Evolutionary conservation across 257 asterid species (phyloP).

Genomic region (Cruciata laevipes): DNA sequence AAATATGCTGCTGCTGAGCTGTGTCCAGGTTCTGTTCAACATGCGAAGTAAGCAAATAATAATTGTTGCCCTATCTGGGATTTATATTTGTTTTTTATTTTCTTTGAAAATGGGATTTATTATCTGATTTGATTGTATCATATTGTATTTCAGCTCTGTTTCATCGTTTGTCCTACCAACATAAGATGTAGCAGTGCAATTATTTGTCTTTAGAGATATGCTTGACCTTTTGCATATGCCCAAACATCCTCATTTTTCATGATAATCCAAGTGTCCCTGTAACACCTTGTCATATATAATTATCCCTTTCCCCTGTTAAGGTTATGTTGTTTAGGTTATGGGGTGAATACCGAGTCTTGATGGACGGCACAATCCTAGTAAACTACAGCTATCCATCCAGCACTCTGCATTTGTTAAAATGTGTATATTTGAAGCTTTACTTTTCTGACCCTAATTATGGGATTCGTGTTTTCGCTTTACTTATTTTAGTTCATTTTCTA

Average conservation of each 20-base stretch:
- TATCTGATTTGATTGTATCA: not conserved
- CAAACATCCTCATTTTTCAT: not conserved
- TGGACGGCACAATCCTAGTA: not conserved
- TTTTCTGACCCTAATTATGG: not conserved
- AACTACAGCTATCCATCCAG: not conserved
- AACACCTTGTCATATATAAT: not conserved
- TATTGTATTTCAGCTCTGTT: not conserved
- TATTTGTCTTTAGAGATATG: not conserved
- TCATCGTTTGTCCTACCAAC: not conserved
- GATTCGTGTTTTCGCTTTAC: slow-evolving; percentile 2
- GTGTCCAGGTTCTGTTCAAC: slow-evolving; percentile 91
- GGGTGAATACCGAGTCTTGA: not conserved
- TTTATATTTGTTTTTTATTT: too few relatives aligned
- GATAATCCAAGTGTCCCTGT: not conserved
- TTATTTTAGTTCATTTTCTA: slow-evolving; percentile 13
- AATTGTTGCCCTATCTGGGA: not conserved
- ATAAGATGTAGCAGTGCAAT: not conserved
- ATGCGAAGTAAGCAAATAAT: slow-evolving; percentile 72
- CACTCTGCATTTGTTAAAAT: slow-evolving; percentile 1
- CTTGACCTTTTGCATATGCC: not conserved
- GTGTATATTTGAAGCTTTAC: not conserved
- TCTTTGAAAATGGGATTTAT: not conserved
- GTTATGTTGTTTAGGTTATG: not conserved
- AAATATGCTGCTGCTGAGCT: slow-evolving; percentile 90
- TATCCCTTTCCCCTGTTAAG: not conserved